phyloP scores from a whole-genome alignment of 2,329 filamentous ascomycete genomes.

The Trichoderma lentiforme region DNA sequence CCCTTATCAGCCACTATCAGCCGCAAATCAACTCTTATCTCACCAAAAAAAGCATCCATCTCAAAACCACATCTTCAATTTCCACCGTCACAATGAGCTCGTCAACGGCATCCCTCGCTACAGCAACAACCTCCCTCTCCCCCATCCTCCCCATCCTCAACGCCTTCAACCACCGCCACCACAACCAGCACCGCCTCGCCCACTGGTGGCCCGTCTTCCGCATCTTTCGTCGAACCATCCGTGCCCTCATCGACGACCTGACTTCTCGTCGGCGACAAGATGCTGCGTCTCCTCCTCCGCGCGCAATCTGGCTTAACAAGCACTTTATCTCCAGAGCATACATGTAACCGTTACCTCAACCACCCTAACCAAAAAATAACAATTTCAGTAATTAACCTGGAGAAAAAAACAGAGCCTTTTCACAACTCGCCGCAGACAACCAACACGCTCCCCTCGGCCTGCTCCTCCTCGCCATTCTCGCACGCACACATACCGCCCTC shows the following conservation, averaged over 20 bases:
- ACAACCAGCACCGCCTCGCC: slow-evolving; percentile 80
- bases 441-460: slow-evolving; percentile 71
- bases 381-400: background rate
- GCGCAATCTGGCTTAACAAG: slow-evolving; percentile 30
- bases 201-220: slow-evolving; percentile 78
- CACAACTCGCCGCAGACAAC: slow-evolving; percentile 65
- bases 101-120: slow-evolving; percentile 1
- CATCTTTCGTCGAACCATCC: slow-evolving; percentile 65
- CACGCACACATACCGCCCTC: slow-evolving; percentile 51
- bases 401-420: slow-evolving; percentile 52
- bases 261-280: background rate
- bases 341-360: slow-evolving; percentile 29
- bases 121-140: slow-evolving; percentile 31
- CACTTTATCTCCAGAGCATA: slow-evolving; percentile 36
- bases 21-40: background rate
- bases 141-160: slow-evolving; percentile 58
- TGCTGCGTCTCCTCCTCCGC: background rate
- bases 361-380: background rate
- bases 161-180: slow-evolving; percentile 77
- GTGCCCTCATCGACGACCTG: slow-evolving; percentile 44
- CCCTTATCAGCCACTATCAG: background rate
- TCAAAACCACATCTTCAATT: background rate
- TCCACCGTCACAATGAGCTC: background rate
- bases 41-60: background rate
- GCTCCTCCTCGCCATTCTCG: slow-evolving; percentile 62